These are phyloP conservation scores for Alternaria gaisen DNA, from an alignment of 2,329 filamentous ascomycete species.

Conservation along the genomic window DNA sequence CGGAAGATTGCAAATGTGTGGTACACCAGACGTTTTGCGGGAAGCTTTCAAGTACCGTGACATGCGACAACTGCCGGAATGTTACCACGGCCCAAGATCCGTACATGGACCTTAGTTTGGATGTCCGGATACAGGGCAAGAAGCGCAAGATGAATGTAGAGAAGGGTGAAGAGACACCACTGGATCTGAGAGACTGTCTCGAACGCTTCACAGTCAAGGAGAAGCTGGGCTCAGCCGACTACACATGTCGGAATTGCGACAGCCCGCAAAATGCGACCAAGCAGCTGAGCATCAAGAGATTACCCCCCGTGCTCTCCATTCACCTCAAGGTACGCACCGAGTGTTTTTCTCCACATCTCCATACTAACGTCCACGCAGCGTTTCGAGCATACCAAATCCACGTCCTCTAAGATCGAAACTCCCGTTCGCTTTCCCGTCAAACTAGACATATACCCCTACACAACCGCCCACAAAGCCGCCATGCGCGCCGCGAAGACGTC, in stretches of 20 bases:
- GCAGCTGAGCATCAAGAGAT: constrained; percentile 80
- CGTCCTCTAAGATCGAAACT: constrained; percentile 86
- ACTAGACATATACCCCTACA: constrained; percentile 91
- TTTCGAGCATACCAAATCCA: constrained; percentile 79
- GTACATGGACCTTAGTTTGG: constrained; percentile 88
- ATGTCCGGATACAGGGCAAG: constrained; percentile 78
- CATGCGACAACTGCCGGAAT: constrained; percentile 86
- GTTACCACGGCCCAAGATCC: constrained; percentile 85
- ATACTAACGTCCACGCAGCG: constrained; percentile 52
- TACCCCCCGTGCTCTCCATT: constrained; percentile 90
- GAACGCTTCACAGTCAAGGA: constrained; percentile 89
- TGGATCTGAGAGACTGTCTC: constrained; percentile 68
- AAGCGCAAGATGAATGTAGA: constrained; percentile 64
- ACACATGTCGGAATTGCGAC: constrained; percentile 83
- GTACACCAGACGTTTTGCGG: constrained; percentile 96
- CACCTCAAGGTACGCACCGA: constrained; percentile 79
- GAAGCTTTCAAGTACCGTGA: constrained; percentile 88
- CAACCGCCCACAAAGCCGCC: constrained; percentile 64
- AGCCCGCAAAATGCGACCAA: constrained; percentile 80
- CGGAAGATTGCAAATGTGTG: constrained; percentile 77
- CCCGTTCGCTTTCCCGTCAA: constrained; percentile 85
- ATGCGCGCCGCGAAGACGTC: constrained; percentile 39
- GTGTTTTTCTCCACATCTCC: background rate
- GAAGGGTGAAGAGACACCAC: constrained; percentile 39
- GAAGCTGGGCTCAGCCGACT: constrained; percentile 77